Evolutionary conservation across 495 filamentous ascomycete genomes (phyloP).

Genomic region (Pseudoneurospora amorphoporcata): DNA sequence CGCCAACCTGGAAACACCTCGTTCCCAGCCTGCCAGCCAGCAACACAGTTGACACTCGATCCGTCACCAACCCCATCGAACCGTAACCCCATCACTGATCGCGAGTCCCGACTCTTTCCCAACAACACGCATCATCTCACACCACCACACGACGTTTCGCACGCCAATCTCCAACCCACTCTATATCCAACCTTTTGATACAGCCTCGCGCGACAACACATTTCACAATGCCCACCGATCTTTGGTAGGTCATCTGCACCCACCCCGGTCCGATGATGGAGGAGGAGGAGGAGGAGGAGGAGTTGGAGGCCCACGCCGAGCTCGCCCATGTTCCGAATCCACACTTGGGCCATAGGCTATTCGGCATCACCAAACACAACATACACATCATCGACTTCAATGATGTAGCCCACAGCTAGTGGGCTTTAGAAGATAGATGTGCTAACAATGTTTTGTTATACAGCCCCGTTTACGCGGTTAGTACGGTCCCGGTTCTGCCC

Average conservation of each 20-base stretch:
- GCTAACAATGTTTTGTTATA: conserved; percentile 17
- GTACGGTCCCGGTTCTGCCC: conserved; percentile 34
- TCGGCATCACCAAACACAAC: neutral
- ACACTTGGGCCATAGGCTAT: conserved; percentile 14
- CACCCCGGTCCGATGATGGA: neutral
- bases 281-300: neutral
- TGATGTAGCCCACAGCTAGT: neutral
- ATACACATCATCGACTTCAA: conserved; percentile 2
- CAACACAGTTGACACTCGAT: conserved; percentile 9
- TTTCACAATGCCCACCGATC: conserved; percentile 32
- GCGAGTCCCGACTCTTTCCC: conserved; percentile 7
- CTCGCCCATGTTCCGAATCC: conserved; percentile 11
- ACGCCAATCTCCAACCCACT: neutral
- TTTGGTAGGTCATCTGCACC: conserved; percentile 29
- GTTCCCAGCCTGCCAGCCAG: conserved; percentile 14
- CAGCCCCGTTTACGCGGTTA: conserved; percentile 98
- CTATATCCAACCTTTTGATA: conserved; percentile 11
- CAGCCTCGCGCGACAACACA: conserved; percentile 19
- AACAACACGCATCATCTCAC: conserved; percentile 12
- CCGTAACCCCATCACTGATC: conserved; percentile 11
- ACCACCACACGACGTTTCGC: neutral
- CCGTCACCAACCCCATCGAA: conserved; percentile 15
- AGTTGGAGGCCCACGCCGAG: conserved; percentile 6
- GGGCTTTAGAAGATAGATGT: neutral
- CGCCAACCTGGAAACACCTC: conserved; percentile 34